These are phyloP conservation scores for Aspergillus oerlinghausenensis DNA, from an alignment of 2,329 filamentous ascomycete genomes.

Conservation along the genomic window DNA sequence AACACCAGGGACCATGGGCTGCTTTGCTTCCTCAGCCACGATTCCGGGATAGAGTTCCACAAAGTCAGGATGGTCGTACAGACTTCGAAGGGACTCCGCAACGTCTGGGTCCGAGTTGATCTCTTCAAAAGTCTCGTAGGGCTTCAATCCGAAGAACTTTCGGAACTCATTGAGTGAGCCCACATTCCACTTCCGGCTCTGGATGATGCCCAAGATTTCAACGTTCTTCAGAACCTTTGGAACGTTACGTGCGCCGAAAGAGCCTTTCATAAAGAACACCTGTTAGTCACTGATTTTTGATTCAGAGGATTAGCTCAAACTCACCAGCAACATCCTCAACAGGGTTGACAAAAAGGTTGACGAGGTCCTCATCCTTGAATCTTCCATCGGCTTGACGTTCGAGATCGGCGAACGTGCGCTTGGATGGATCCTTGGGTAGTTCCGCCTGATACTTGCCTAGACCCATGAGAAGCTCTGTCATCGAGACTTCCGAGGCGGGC, in stretches of 20 bases:
- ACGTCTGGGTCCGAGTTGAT: constrained; percentile 75
- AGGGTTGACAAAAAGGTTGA: constrained; percentile 62
- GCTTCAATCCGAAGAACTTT: constrained; percentile 72
- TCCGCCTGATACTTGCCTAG: constrained; percentile 59
- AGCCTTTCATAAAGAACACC: constrained; percentile 35
- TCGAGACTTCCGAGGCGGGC: constrained; percentile 51
- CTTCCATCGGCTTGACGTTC: constrained; percentile 61
- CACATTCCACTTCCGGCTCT: constrained; percentile 71
- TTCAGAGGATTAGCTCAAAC: not conserved
- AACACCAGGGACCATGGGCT: constrained; percentile 67
- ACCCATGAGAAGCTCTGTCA: constrained; percentile 58
- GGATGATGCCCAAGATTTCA: constrained; percentile 75
- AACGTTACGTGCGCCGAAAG: constrained; percentile 69
- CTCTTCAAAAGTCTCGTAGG: constrained; percentile 73
- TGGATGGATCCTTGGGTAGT: constrained; percentile 61
- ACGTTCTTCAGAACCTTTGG: constrained; percentile 69
- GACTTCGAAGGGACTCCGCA: constrained; percentile 58
- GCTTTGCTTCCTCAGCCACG: constrained; percentile 70
- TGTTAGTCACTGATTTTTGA: not conserved
- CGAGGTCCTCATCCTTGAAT: constrained; percentile 73
- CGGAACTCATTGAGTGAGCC: constrained; percentile 81
- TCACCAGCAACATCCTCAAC: constrained; percentile 61
- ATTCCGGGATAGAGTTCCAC: constrained; percentile 79
- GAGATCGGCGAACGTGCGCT: constrained; percentile 65
- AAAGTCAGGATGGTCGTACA: constrained; percentile 68